Conservation (phyloP, 1,284 basidiomycete species). For the Boletus mariae region DNA sequence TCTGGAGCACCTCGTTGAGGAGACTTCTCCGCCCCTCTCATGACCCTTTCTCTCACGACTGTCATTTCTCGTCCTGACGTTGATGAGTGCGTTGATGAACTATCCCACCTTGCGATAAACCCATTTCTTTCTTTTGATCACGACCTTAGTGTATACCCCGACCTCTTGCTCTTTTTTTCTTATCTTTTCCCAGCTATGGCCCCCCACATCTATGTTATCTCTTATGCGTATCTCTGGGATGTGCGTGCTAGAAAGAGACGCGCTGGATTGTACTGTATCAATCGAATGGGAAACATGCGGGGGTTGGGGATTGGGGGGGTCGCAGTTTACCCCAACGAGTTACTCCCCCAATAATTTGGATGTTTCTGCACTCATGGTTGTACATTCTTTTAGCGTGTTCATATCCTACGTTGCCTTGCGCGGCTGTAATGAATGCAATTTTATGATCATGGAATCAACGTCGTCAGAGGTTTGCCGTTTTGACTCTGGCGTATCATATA, state of each 20-base stretch:
- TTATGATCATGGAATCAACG: neutral
- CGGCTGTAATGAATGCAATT: neutral
- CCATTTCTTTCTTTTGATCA: neutral
- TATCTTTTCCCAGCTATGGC: slow-evolving; percentile 10
- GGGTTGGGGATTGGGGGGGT: neutral
- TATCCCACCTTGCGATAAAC: neutral
- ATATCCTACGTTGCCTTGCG: neutral
- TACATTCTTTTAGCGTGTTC: neutral
- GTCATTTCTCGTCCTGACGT: slow-evolving; percentile 5
- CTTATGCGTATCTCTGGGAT: slow-evolving; percentile 13
- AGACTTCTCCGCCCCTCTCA: slow-evolving; percentile 2
- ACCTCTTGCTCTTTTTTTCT: neutral
- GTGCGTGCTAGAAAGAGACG: slow-evolving; percentile 10
- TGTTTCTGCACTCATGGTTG: neutral
- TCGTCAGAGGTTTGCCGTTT: too few species aligned
- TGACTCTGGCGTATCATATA: too few species aligned
- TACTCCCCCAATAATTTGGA: neutral
- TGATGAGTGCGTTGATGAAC: slow-evolving; percentile 7
- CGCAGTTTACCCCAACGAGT: neutral
- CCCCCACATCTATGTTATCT: slow-evolving; percentile 18
- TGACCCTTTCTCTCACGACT: slow-evolving; percentile 9
- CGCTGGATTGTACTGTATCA: slow-evolving; percentile 17
- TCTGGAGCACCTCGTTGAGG: neutral
- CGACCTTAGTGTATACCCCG: slow-evolving; percentile 14
- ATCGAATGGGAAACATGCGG: slow-evolving; percentile 9